Conservation (phyloP, 202 grass and related monocot species). For the Elaeis oleifera region DNA sequence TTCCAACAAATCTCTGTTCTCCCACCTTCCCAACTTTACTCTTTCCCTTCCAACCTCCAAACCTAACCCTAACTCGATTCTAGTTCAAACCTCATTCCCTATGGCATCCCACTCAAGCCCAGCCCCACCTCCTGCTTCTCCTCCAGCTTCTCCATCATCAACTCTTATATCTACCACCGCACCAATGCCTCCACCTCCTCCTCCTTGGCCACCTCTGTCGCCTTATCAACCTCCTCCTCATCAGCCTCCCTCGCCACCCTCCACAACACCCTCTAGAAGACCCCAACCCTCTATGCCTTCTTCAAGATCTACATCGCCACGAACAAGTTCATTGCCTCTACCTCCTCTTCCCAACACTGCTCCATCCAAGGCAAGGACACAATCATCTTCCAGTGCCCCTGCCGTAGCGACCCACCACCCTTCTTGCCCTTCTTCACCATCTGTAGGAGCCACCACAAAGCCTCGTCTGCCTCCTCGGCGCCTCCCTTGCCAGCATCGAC, state of each 20-base stretch:
- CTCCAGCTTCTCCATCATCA: background rate
- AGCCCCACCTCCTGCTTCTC: conserved; percentile 1
- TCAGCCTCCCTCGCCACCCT: conserved; percentile 44
- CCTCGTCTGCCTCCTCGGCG: conserved; percentile 58
- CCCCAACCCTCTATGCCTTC: conserved; percentile 45
- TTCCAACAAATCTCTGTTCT: no score
- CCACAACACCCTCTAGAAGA: conserved; percentile 41
- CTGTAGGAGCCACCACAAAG: conserved; percentile 66
- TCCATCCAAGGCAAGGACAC: conserved; percentile 42
- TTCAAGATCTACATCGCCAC: conserved; percentile 49
- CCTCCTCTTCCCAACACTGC: conserved; percentile 48
- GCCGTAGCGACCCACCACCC: background rate
- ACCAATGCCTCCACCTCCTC: conserved; percentile 9
- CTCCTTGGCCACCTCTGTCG: background rate
- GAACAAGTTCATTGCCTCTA: conserved; percentile 45
- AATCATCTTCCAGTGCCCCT: conserved; percentile 48
- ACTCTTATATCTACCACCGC: background rate
- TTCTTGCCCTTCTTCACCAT: conserved; percentile 34
- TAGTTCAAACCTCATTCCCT: no score
- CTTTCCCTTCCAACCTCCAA: no score
- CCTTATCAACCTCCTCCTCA: conserved; percentile 3
- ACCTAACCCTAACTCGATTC: no score
- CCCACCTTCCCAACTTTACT: no score
- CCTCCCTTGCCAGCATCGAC: conserved; percentile 42
- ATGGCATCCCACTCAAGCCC: background rate